Percentiles rank a stretch among this genome's conserved stretches.
These are phyloP conservation scores for Capniomyces stellatus DNA, from an alignment of 371 early-diverging fungal species.

Conservation along the genomic window DNA sequence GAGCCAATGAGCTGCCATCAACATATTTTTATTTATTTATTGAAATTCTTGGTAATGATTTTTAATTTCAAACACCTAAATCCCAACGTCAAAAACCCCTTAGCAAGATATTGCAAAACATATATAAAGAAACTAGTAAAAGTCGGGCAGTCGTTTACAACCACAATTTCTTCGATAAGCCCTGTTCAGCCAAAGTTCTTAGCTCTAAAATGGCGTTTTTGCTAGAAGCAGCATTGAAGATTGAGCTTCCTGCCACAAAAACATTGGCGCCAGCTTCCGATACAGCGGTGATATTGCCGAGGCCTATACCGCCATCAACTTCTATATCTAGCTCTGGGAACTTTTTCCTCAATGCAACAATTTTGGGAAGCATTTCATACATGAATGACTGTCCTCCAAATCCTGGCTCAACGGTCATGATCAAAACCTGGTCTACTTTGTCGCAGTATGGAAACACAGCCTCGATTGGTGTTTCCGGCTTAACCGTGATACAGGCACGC, in stretches of 20 bases:
- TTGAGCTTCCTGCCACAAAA: constrained; percentile 93
- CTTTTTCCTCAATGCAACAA: constrained; percentile 38
- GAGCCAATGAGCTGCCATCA: too few species aligned
- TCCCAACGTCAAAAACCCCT: too few species aligned
- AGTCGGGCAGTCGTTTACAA: too few species aligned
- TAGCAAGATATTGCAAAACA: too few species aligned
- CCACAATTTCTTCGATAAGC: neutral
- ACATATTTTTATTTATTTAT: too few species aligned
- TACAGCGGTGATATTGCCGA: constrained; percentile 69
- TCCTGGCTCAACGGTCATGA: constrained; percentile 98
- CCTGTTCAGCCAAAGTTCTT: constrained; percentile 15
- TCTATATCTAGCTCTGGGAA: constrained; percentile 87
- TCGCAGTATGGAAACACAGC: constrained; percentile 42
- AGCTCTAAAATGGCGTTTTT: constrained; percentile 49
- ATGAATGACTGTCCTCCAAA: constrained; percentile 94
- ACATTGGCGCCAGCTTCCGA: constrained; percentile 93
- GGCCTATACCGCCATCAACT: constrained; percentile 93
- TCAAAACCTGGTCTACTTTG: constrained; percentile 73
- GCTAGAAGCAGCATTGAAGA: constrained; percentile 71
- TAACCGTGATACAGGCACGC: constrained; percentile 89
- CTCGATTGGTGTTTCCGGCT: constrained; percentile 80
- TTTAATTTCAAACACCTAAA: too few species aligned
- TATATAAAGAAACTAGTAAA: too few species aligned
- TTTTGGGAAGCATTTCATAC: constrained; percentile 74
- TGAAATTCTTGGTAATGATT: too few species aligned